Base-by-base conservation (phyloP, 805 yeast species). In the Candida anglica region DNA sequence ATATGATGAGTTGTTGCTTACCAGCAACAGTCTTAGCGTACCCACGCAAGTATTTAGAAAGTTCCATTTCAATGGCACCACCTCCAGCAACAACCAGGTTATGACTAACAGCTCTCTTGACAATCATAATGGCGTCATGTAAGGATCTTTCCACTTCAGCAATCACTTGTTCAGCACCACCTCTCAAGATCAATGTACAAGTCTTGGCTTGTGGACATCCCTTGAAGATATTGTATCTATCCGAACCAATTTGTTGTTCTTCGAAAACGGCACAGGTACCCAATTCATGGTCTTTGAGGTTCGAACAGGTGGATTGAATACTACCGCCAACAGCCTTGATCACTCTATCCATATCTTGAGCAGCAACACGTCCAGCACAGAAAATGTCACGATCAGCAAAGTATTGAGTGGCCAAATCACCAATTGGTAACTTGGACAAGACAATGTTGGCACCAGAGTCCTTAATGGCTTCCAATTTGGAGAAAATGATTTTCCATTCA, bases 51-150 rank as follows among this genome's bases (percentile, higher is more conserved):
- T 84, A 78, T 57, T 79, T 86, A 24, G 97, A 88, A 26, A 93
- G 54, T 56, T 93, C 98, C 98, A 93, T 93, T 63, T 93, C 98
- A 43, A 88, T 83, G 22, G 99, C 99, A 43, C 99, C 99, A 44
- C 99, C 99, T 42, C 99, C 99, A 10, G 96, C 98, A 38, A 93
- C 98, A 46, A 93, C 79, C 19, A 77, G 67, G 52, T 80, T 83
- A 56, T 89, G 89, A 53, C 85, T 81, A 27, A 93, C 78, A 2
- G 98, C 94, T 50, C 98, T 76, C 65, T 89, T 91, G 29, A 91
- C 98, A 58, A 93, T 89, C 98, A 91, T 91, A 32, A 93, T 87
- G 32, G 98, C 98, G 65, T 93, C 99, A 55, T 93, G 98, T 46
- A 93, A 71, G 2, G 97, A 91, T 63, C 98, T 78, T 60, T 93